Conservation (phyloP, 2,329 filamentous ascomycete genomes). For the Talaromyces funiculosus region DNA sequence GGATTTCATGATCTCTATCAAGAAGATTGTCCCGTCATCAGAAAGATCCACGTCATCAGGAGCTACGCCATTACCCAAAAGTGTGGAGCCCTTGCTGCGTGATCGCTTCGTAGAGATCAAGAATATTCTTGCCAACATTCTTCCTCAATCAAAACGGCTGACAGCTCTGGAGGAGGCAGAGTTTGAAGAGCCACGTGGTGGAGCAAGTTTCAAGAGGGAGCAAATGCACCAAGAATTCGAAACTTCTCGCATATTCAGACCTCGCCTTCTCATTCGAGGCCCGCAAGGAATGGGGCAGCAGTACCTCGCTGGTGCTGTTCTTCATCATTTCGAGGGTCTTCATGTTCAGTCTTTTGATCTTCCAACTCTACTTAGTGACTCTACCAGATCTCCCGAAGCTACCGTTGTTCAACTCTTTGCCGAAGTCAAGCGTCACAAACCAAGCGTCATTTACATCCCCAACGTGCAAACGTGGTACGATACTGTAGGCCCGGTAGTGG, state of each 20-base stretch:
- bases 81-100: conserved; percentile 74
- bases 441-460: conserved; percentile 91
- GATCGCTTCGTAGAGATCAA: conserved; percentile 67
- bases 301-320: conserved; percentile 76
- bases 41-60: conserved; percentile 82
- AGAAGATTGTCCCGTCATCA: conserved; percentile 93
- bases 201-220: conserved; percentile 80
- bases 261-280: conserved; percentile 79
- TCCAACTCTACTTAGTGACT: conserved; percentile 77
- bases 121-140: conserved; percentile 62
- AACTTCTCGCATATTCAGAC: conserved; percentile 78
- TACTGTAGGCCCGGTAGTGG: conserved; percentile 57
- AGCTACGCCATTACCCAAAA: conserved; percentile 71
- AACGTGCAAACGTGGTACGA: conserved; percentile 83
- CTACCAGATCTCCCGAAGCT: conserved; percentile 73
- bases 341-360: conserved; percentile 95
- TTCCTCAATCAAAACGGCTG: conserved; percentile 78
- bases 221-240: conserved; percentile 75
- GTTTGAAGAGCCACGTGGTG: conserved; percentile 77
- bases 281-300: conserved; percentile 84
- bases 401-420: conserved; percentile 85
- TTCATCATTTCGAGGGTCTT: conserved; percentile 87
- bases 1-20: conserved; percentile 95
- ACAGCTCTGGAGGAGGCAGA: conserved; percentile 92
- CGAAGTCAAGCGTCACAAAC: conserved; percentile 89